These are phyloP conservation scores for Lachnellula suecica DNA, from an alignment of 2,329 filamentous ascomycete species.

Conservation along the genomic window DNA sequence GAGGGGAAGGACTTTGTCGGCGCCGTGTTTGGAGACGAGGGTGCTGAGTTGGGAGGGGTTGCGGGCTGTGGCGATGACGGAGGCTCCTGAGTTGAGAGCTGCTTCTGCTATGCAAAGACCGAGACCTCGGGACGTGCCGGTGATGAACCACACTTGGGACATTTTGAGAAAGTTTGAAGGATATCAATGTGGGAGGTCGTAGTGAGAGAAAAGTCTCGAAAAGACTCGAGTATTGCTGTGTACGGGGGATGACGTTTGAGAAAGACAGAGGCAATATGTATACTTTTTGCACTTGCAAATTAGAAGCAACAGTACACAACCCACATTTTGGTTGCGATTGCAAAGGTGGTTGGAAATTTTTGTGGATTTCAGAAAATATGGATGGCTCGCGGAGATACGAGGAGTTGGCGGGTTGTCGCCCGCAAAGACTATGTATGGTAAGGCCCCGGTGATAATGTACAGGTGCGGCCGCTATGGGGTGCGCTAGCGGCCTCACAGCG, in stretches of 20 bases:
- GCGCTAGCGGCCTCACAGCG: no score
- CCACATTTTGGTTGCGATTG: no score
- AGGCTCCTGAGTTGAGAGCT: slow-evolving; percentile 39
- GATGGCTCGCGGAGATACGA: no score
- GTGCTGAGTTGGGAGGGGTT: slow-evolving; percentile 35
- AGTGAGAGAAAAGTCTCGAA: neutral
- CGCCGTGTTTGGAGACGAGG: slow-evolving; percentile 38
- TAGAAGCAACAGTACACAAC: no score
- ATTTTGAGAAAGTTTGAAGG: slow-evolving; percentile 3
- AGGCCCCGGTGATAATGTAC: no score
- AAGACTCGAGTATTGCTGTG: neutral
- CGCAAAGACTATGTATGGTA: no score
- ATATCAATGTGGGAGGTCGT: neutral
- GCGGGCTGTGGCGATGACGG: slow-evolving; percentile 46
- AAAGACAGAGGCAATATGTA: neutral
- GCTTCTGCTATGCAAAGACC: slow-evolving; percentile 39
- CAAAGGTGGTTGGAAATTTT: no score
- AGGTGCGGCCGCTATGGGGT: no score
- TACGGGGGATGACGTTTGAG: neutral
- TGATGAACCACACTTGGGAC: slow-evolving; percentile 44
- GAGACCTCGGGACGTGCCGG: slow-evolving; percentile 47
- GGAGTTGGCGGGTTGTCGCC: no score
- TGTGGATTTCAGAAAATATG: no score
- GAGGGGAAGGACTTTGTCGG: slow-evolving; percentile 43
- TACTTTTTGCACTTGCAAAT: neutral